Conservation (phyloP, 352 stramenopile genomes). For the Pythium dissimile region DNA sequence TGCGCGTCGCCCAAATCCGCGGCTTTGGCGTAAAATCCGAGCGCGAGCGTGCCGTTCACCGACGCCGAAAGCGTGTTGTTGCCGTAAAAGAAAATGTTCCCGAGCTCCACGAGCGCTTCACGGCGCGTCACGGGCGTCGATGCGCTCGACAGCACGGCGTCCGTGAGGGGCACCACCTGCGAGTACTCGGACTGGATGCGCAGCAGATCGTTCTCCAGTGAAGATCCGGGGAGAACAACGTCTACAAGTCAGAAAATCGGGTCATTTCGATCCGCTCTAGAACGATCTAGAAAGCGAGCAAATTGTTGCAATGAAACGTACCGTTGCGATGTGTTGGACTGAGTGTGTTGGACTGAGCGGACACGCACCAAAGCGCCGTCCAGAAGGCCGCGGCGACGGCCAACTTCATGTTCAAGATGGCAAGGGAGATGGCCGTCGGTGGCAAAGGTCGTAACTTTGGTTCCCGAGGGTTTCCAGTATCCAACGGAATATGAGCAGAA, state of each 20-base stretch:
- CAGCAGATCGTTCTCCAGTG: slow-evolving; percentile 23
- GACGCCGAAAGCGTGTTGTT: slow-evolving; percentile 54
- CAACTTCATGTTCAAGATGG: slow-evolving; percentile 4
- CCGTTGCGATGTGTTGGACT: slow-evolving; percentile 9
- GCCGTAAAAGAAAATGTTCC: slow-evolving; percentile 77
- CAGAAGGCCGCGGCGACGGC: not conserved
- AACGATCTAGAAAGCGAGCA: not conserved
- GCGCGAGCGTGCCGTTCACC: slow-evolving; percentile 68
- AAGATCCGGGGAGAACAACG: slow-evolving; percentile 13
- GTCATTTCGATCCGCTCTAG: not conserved
- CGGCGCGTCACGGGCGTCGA: slow-evolving; percentile 33
- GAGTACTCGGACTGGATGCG: slow-evolving; percentile 30
- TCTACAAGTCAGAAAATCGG: slow-evolving; percentile 6
- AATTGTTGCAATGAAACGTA: not conserved
- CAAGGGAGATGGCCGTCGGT: no score
- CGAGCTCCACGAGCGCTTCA: slow-evolving; percentile 62
- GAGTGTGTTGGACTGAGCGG: not conserved
- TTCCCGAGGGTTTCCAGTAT: not conserved
- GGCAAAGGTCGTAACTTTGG: not conserved
- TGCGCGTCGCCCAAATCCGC: slow-evolving; percentile 49
- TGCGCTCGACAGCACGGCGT: slow-evolving; percentile 33
- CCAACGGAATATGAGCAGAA: not conserved
- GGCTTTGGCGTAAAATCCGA: slow-evolving; percentile 64
- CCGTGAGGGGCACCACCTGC: slow-evolving; percentile 35
- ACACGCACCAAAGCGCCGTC: slow-evolving; percentile 2